Conservation (phyloP, 805 yeast genomes). For the Ogataea polymorpha region DNA sequence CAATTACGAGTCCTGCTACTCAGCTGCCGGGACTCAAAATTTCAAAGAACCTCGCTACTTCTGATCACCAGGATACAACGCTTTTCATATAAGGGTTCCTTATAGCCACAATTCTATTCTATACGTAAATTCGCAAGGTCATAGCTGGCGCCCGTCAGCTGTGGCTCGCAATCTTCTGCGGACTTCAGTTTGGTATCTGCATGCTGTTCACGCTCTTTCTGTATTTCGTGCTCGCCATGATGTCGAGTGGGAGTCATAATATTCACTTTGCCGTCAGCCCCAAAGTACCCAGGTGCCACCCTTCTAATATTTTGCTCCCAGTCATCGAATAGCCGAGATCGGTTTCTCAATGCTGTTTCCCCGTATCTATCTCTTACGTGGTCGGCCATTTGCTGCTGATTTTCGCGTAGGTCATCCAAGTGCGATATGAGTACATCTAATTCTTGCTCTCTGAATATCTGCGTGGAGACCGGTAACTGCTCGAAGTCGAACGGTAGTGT, state of each 20-base stretch:
- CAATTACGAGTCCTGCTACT: too few species aligned
- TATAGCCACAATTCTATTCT: not conserved
- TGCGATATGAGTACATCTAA: slow-evolving; percentile 2
- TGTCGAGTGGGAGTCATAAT: slow-evolving; percentile 27
- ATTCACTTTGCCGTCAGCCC: slow-evolving; percentile 20
- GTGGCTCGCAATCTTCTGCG: not conserved
- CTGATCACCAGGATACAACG: too few species aligned
- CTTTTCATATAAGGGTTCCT: too few species aligned
- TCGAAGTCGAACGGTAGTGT: slow-evolving; percentile 27
- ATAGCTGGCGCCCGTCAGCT: slow-evolving; percentile 1
- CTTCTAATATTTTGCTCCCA: slow-evolving; percentile 25
- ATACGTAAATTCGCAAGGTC: slow-evolving; percentile 7
- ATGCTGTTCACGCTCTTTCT: not conserved
- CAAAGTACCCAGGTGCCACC: slow-evolving; percentile 30
- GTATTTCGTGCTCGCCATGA: not conserved
- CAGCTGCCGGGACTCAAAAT: too few species aligned
- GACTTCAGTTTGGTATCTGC: too few species aligned
- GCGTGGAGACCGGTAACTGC: slow-evolving; percentile 11
- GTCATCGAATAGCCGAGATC: slow-evolving; percentile 8
- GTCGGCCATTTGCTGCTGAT: slow-evolving; percentile 5
- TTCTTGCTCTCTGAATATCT: slow-evolving; percentile 7
- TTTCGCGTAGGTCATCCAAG: slow-evolving; percentile 5
- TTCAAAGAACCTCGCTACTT: too few species aligned
- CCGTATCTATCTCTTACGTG: slow-evolving; percentile 6
- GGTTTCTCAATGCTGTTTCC: not conserved